phyloP scores from a whole-genome alignment of 805 yeast genomes.

The Metschnikowia koreensis region DNA sequence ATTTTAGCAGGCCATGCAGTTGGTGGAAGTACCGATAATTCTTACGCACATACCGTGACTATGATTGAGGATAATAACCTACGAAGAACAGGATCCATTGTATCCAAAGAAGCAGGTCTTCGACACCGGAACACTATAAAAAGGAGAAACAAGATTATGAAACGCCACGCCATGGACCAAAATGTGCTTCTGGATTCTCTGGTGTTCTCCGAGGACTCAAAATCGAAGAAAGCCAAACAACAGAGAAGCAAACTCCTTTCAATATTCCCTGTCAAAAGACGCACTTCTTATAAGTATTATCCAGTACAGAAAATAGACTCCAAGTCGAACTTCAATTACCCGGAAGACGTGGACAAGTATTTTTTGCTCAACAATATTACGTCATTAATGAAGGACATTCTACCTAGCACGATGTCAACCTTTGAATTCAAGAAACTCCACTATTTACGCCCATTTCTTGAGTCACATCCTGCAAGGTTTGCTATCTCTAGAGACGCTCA shows the following conservation, averaged over 20 bases:
- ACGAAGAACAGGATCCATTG: conserved; percentile 27
- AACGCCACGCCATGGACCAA: conserved; percentile 12
- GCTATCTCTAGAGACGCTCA: conserved; percentile 11
- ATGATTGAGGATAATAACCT: conserved; percentile 14
- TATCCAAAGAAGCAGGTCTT: conserved; percentile 31
- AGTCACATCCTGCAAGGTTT: conserved; percentile 7
- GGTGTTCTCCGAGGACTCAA: conserved; percentile 10
- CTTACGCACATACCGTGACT: conserved; percentile 12
- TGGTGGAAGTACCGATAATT: neutral
- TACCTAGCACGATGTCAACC: conserved; percentile 29
- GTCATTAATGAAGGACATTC: conserved; percentile 24
- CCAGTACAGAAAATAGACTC: conserved; percentile 16
- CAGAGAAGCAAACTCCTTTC: conserved; percentile 16
- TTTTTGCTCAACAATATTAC: conserved; percentile 21
- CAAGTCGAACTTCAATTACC: conserved; percentile 21
- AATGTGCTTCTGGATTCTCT: conserved; percentile 5
- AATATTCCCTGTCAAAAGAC: conserved; percentile 36
- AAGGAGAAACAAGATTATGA: conserved; percentile 28
- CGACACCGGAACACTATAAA: conserved; percentile 31
- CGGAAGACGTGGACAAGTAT: conserved; percentile 17
- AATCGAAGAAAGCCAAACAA: neutral
- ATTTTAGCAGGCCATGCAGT: conserved; percentile 11
- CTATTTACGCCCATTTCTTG: conserved; percentile 14
- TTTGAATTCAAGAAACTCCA: conserved; percentile 23
- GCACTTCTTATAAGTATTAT: conserved; percentile 30